phyloP scores from a whole-genome alignment of 2,329 filamentous ascomycete genomes.

The Fusarium marasasianum region DNA sequence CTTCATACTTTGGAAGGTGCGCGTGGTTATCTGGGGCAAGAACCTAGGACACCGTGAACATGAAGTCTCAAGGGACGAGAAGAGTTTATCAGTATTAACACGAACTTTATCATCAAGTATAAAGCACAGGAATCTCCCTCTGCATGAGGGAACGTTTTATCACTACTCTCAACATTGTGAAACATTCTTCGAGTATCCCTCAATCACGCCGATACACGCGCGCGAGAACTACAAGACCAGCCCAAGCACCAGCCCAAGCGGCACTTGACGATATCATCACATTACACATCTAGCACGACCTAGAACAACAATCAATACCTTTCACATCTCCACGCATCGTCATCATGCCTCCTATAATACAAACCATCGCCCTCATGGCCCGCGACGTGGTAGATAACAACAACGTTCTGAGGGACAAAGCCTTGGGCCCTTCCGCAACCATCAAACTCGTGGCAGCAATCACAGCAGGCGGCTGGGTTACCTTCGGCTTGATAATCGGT shows the following conservation, averaged over 20 bases:
- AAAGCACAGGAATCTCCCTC: not conserved
- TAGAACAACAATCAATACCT: not conserved
- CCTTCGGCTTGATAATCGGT: conserved; percentile 46
- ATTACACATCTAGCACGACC: not conserved
- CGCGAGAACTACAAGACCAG: not conserved
- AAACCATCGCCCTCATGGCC: not conserved
- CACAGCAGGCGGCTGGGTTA: conserved; percentile 43
- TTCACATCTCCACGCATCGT: accelerated
- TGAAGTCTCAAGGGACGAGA: not conserved
- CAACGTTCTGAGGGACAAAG: conserved; percentile 14
- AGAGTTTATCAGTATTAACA: not conserved
- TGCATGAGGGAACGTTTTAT: not conserved
- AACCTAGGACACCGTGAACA: not conserved
- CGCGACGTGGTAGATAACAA: not conserved
- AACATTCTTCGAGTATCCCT: conserved; percentile 10
- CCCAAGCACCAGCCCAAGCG: not conserved
- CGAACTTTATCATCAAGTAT: not conserved
- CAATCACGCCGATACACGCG: not conserved
- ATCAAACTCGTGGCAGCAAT: conserved; percentile 42
- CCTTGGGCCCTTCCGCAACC: conserved; percentile 6
- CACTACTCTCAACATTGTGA: not conserved
- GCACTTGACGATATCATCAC: not conserved
- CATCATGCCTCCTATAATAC: not conserved
- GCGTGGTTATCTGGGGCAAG: not conserved
- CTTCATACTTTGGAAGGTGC: not conserved